Evolutionary conservation across 805 yeast genomes (phyloP), one percentile per base, ranked within the genome.

Genomic region (Starmera caribaea): DNA sequence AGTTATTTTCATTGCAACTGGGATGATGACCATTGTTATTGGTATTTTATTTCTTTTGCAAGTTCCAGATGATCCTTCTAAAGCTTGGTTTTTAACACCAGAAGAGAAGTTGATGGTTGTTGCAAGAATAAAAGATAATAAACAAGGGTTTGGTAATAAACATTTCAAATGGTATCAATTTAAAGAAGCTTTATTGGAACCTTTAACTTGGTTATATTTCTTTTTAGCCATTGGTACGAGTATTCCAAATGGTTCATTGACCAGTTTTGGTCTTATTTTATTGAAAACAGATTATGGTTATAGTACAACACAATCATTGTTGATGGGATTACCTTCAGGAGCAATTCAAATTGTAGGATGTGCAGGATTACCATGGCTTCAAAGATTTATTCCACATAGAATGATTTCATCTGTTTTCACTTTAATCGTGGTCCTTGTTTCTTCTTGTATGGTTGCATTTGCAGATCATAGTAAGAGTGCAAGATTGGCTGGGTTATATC

Each of bases 1-100:
- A 50, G 48, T 71, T 13, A 48, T 74, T 3, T 79, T 67, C 48
- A 56, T 80, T 31, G 60, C 75, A 14, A 62, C 71, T 33, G 87
- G 87, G 5, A 50, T 63, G 13, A 60, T 76, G 41, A 75, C 83
- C 1, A 53, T 74, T 12, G 48, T 63, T 5, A 45, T 70, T 16
- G 79, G 77, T 9, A 34, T 68, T 13, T 31, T 65, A 2, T 56
- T 69, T 40, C 42, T 54, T 16, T 37, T 69, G 33, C 68, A 67
- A 43, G 43, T 77, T 26, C 81, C 81, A 14, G 71, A 70, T 47
- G 49, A 53, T n/a, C 80, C 80, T 32, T 31, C 48, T 50, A 42
- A 52, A 21, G 67, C 72, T 5, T 61, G 64, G 62, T 59, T 58
- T 32, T 56, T 59, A 42, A 56, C 55, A 6, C 62, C 62, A 24